Evolutionary conservation across 148 eudicot species (phyloP).

Genomic region (Fagopyrum homotropicum): DNA sequence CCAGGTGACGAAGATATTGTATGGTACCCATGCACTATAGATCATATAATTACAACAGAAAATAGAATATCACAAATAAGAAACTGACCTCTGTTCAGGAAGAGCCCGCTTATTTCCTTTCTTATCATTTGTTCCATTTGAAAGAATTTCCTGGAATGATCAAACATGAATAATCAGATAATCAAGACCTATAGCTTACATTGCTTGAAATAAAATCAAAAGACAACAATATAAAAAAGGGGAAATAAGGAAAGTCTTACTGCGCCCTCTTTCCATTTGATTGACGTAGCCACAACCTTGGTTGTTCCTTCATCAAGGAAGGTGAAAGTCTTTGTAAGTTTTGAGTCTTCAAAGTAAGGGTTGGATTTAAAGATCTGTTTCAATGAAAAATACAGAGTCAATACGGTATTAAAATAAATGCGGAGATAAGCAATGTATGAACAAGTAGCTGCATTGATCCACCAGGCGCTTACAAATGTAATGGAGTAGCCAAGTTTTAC

Average conservation of each 20-base stretch:
- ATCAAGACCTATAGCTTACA: background rate
- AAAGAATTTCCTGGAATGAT: constrained; percentile 40
- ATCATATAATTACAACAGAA: background rate
- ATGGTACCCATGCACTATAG: background rate
- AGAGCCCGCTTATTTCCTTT: constrained; percentile 82
- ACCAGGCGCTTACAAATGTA: constrained; percentile 64
- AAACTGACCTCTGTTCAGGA: constrained; percentile 68
- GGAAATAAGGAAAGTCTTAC: constrained; percentile 30
- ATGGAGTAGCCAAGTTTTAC: constrained; percentile 92
- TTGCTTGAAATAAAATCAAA: background rate
- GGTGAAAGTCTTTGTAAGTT: constrained; percentile 78
- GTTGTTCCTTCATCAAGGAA: constrained; percentile 86
- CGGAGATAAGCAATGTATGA: constrained; percentile 6
- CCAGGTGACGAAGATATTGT: background rate
- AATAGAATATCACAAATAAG: background rate
- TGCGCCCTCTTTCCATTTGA: constrained; percentile 95
- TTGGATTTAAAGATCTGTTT: constrained; percentile 73
- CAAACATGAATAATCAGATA: constrained; percentile 11
- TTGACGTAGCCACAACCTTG: constrained; percentile 71
- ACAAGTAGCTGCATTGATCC: background rate
- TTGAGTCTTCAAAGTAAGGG: constrained; percentile 75
- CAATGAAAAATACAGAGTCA: constrained; percentile 1
- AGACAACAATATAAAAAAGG: background rate
- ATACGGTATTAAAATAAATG: background rate
- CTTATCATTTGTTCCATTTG: constrained; percentile 69